These are phyloP conservation scores for Hirschfeldia incana DNA, from an alignment of 345 rosid genomes.

Conservation along the genomic window DNA sequence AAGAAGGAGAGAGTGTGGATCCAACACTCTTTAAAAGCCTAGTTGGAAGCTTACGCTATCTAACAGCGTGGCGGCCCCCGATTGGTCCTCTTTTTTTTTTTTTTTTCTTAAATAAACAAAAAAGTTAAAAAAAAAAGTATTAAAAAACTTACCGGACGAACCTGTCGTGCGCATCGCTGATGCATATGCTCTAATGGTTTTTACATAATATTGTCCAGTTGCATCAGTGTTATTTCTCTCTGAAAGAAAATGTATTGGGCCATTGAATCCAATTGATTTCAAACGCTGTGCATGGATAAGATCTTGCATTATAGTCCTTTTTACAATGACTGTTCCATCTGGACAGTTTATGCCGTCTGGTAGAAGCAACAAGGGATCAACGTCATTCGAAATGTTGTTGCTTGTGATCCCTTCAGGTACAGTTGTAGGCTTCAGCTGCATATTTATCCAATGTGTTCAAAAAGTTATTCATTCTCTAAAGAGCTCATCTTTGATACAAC, in stretches of 20 bases:
- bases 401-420: conserved; percentile 16
- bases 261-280: conserved; percentile 19
- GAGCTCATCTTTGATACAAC: background rate
- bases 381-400: background rate
- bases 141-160: too few species aligned
- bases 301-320: conserved; percentile 29
- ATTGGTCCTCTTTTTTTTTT: too few species aligned
- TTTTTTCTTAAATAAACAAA: too few species aligned
- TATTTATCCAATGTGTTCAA: background rate
- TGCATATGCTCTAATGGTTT: background rate
- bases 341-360: conserved; percentile 21
- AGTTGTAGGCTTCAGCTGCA: conserved; percentile 23
- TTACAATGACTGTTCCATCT: conserved; percentile 27
- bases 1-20: too few species aligned
- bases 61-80: too few species aligned
- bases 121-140: too few species aligned
- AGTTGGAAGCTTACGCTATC: too few species aligned
- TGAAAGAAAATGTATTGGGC: background rate
- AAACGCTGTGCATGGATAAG: background rate
- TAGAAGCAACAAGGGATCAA: background rate
- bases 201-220: conserved; percentile 30
- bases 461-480: background rate
- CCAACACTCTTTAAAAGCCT: too few species aligned
- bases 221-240: background rate
- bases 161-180: too few species aligned